Base-by-base conservation (phyloP, 306 rosid species). In the Trifolium dubium region DNA sequence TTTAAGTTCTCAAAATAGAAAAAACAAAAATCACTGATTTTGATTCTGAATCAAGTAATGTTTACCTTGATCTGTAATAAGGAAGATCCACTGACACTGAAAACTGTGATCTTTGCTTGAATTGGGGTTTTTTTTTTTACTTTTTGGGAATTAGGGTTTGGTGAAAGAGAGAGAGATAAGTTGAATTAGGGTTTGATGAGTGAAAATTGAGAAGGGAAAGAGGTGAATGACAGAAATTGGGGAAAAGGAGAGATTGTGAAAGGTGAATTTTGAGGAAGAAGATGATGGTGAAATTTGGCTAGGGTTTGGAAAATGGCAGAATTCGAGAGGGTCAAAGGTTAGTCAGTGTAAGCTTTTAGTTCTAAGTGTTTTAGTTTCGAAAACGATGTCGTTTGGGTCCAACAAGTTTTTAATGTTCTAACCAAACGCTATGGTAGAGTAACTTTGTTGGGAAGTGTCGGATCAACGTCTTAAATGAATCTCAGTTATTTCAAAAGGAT, bases 1-100 rank as follows among this genome's bases (percentile, higher is more conserved):
- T 67, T 80, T 63, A 46, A 46, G 59, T 37, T 29, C 69, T 28
- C 50, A 29, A 68, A 34, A 15, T 15, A 44, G 62, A 74, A 75
- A 23, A 4, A 51, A 14, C 49, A 10, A 71, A 71, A 79, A 66
- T n/a, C 32, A 75, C 60, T 69, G 44, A 56, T 47, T 29, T 15
- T 29, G 47, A 72, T 41, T 18, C n/a, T 18, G 47, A 80, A 80
- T 72, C 46, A 34, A 46, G 72, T 53, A 54, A 4, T 69, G 61
- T 67, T 83, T 83, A 80, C 87, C 87, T 83, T 55, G 87, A 83
- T 83, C 82, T 73, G 80, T 46, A 53, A 13, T 29, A 11, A 72
- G 80, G 53, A 18, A 40, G 74, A 76, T 76, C 77, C 74, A 35
- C 35, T 18, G 43, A 40, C 32, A 46, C 1, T 14, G 31, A 3